These are phyloP conservation scores for Phytophthora fragariaefolia DNA, from an alignment of 352 stramenopile species.

Conservation along the genomic window DNA sequence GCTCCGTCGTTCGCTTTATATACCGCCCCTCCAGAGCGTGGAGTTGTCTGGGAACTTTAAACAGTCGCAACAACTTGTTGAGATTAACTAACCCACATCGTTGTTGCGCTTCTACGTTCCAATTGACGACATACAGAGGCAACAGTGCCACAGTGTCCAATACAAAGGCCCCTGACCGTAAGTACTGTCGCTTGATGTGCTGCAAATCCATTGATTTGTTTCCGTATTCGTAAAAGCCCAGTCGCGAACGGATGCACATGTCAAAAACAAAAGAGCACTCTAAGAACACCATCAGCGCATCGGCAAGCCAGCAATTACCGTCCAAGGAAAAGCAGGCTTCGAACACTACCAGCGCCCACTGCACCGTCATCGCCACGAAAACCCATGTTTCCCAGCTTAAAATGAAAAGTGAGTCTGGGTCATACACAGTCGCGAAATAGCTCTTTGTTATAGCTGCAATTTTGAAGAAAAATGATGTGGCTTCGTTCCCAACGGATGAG, in stretches of 20 bases:
- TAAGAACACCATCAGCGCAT: constrained; percentile 40
- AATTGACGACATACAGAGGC: constrained; percentile 57
- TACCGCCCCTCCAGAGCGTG: constrained; percentile 57
- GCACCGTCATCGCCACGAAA: constrained; percentile 52
- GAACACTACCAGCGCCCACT: constrained; percentile 51
- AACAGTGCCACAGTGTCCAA: constrained; percentile 54
- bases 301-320: neutral
- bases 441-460: neutral
- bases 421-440: constrained; percentile 7
- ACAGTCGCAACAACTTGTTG: constrained; percentile 60
- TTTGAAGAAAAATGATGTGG: neutral
- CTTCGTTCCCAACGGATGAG: neutral
- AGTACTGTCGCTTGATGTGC: constrained; percentile 46
- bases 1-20: constrained; percentile 53
- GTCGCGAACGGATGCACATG: constrained; percentile 52
- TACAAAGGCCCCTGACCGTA: constrained; percentile 44
- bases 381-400: constrained; percentile 60
- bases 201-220: constrained; percentile 61
- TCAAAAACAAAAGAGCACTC: constrained; percentile 54
- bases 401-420: constrained; percentile 52
- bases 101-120: constrained; percentile 8
- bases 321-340: constrained; percentile 45
- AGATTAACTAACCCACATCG: constrained; percentile 55
- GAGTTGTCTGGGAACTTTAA: constrained; percentile 58
- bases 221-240: constrained; percentile 65